Conservation (phyloP, 495 filamentous ascomycete genomes). For the Lichenothelia convexa region DNA sequence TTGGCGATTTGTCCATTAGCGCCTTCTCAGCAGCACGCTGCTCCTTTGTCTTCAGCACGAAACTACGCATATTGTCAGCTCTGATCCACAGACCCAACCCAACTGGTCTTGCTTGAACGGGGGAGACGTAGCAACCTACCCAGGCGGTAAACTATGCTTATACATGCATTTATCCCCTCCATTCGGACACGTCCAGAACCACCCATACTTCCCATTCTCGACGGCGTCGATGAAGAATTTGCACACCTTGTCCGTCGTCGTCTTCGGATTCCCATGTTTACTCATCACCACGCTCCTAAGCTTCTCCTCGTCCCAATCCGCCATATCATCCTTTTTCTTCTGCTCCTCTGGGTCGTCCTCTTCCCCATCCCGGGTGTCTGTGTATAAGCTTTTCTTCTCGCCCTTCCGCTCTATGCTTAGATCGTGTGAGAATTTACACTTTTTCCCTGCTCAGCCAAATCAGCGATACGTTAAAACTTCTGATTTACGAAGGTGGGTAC, state of each 20-base stretch:
- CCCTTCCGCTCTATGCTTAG: constrained; percentile 71
- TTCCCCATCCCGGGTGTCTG: constrained; percentile 57
- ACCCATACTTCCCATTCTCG: constrained; percentile 95
- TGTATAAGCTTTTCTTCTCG: constrained; percentile 82
- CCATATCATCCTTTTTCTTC: constrained; percentile 85
- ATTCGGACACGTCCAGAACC: constrained; percentile 98
- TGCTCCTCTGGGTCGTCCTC: constrained; percentile 55
- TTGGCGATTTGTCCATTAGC: constrained; percentile 86
- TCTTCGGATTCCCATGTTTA: constrained; percentile 93
- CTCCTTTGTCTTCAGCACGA: constrained; percentile 94
- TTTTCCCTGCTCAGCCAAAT: constrained; percentile 45
- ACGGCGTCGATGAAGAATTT: constrained; percentile 97
- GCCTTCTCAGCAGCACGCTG: constrained; percentile 93
- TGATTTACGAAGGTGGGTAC: too few relatives aligned
- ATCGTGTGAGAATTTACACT: constrained; percentile 97
- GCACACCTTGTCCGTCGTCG: constrained; percentile 96
- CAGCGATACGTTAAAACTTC: background rate
- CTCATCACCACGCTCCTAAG: constrained; percentile 73
- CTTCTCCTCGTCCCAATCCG: constrained; percentile 95
- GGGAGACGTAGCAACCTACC: too few relatives aligned
- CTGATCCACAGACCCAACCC: background rate
- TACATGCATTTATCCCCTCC: constrained; percentile 98
- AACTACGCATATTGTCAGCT: constrained; percentile 30
- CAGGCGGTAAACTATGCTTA: constrained; percentile 81
- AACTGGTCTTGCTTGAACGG: too few relatives aligned